Evolutionary conservation across 75 land plant species (phyloP), one percentile per base, ranked within the genome.

Genomic region (Azolla pinnata): DNA sequence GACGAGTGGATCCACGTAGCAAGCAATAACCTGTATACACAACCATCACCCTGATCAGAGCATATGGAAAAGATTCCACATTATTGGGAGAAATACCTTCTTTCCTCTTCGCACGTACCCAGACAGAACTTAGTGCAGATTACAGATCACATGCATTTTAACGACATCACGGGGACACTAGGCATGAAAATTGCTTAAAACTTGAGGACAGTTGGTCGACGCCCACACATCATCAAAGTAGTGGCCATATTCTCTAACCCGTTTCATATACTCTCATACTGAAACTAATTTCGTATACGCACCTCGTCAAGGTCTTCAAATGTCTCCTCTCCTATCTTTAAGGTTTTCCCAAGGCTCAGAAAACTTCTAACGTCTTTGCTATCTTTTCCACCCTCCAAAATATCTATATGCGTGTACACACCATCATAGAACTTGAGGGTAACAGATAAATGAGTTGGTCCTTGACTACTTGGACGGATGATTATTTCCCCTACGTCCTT

Each of bases 241-340:
- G n/a, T n/a, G n/a, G n/a, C n/a, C n/a, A n/a, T n/a, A n/a, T n/a
- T n/a, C n/a, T n/a, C n/a, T n/a, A n/a, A n/a, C n/a, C n/a, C n/a
- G n/a, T n/a, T n/a, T n/a, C n/a, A n/a, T 34, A 56, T 9, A 19
- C 9, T n/a, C 10, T 10, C 31, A 56, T 4, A 38, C n/a, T 12
- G 17, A 19, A 45, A 17, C 54, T n/a, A 19, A 42, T 18, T 21
- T 35, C 17, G 7, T 38, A 33, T 14, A 38, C 7, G 7, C 3
- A 88, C 97, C 90, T 92, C 96, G 62, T 92, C 97, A 38, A 92
- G 74, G 71, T 92, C 97, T 61, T 92, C 96, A 75, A 82, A 92
- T 16, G 80, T 77, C 56, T 92, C 97, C 7, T 85, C 84, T 33
- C 84, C 97, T 48, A 92, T 92, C 19, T 74, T 80, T 19, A 92